A percentile compares a stretch with the other conserved stretches of the same genome.
Conservation (phyloP, 768 basidiomycete species). For the Dioszegia crocea region DNA sequence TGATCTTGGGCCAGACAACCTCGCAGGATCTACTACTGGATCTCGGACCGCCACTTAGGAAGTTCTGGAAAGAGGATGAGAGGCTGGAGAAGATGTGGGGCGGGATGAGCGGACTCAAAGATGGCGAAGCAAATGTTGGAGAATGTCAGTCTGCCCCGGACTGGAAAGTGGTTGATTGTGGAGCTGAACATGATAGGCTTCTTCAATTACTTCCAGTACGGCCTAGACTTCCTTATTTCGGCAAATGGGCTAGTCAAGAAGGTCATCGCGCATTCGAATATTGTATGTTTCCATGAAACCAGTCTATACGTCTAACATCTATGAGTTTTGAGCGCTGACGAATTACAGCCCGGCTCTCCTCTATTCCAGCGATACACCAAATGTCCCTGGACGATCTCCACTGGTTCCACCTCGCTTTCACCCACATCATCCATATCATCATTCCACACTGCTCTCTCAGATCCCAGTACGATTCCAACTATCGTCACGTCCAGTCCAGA, state of each 20-base stretch:
- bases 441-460: constrained; percentile 8
- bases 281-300: constrained; percentile 56
- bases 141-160: neutral
- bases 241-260: constrained; percentile 65
- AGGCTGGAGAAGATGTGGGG: constrained; percentile 43
- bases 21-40: constrained; percentile 76
- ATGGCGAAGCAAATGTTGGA: neutral
- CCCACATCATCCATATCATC: constrained; percentile 16
- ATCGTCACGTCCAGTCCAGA: constrained; percentile 6
- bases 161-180: neutral
- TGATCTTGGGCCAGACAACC: constrained; percentile 70
- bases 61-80: constrained; percentile 80
- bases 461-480: neutral
- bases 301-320: neutral
- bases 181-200: constrained; percentile 27
- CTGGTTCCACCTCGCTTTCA: constrained; percentile 12
- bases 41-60: constrained; percentile 69
- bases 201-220: constrained; percentile 82
- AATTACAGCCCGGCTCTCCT: constrained; percentile 71
- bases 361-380: constrained; percentile 87
- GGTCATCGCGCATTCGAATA: constrained; percentile 80
- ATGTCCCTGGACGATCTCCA: constrained; percentile 75
- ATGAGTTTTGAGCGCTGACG: neutral
- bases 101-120: neutral
- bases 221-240: constrained; percentile 78